Conservation (phyloP, 2,329 filamentous ascomycete genomes). For the Lasiodiplodia hormozganensis region DNA sequence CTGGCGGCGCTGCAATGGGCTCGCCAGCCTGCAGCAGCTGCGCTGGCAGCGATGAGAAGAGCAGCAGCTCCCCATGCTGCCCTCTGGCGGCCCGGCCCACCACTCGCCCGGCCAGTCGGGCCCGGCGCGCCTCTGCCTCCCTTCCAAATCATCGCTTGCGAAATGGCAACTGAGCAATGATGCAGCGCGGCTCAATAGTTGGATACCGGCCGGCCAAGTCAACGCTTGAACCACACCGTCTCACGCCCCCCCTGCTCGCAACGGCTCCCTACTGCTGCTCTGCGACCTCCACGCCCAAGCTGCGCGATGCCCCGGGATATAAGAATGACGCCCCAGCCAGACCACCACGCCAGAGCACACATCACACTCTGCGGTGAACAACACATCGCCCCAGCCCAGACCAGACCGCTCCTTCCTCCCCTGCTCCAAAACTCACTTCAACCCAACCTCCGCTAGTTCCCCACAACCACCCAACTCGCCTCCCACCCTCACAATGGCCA, state of each 20-base stretch:
- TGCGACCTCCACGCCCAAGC: background rate
- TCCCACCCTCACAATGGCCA: conserved; percentile 29
- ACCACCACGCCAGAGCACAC: conserved; percentile 32
- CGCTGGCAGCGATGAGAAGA: conserved; percentile 21
- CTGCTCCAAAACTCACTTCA: conserved; percentile 20
- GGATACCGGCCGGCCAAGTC: conserved; percentile 29
- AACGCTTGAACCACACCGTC: conserved; percentile 30
- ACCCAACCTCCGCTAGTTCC: conserved; percentile 10
- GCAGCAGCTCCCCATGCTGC: conserved; percentile 2
- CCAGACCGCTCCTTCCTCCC: conserved; percentile 26
- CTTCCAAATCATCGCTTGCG: conserved; percentile 28
- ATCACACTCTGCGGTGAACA: conserved; percentile 27
- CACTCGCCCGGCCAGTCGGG: conserved; percentile 22
- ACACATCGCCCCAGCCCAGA: conserved; percentile 4
- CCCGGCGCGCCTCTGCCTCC: conserved; percentile 7
- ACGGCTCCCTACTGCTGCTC: conserved; percentile 21
- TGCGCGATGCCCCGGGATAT: conserved; percentile 10
- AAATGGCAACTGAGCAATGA: conserved; percentile 13
- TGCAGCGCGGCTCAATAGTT: conserved; percentile 29
- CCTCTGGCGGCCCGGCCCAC: conserved; percentile 28
- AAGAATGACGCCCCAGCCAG: conserved; percentile 21
- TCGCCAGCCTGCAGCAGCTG: conserved; percentile 27
- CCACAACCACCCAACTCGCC: conserved; percentile 19
- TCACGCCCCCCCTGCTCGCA: conserved; percentile 23
- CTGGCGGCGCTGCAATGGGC: conserved; percentile 10